Evolutionary conservation across 2,329 filamentous ascomycete genomes (phyloP).

Genomic region (Fusarium tjaetaba): DNA sequence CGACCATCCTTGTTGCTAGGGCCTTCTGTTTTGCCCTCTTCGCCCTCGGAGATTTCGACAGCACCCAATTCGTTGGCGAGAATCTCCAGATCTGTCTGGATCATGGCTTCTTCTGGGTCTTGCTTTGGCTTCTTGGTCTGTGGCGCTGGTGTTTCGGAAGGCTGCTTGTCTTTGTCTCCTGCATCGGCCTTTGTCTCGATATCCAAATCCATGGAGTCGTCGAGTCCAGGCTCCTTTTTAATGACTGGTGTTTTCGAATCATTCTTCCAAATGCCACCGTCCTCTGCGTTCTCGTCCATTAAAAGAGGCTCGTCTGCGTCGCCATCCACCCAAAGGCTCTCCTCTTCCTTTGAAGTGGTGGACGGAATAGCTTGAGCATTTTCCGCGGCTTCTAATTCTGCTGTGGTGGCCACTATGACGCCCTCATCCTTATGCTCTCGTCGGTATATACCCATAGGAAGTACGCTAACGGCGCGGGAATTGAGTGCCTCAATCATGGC

Average conservation of each 20-base stretch:
- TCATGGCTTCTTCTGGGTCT: conserved; percentile 53
- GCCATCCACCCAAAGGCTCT: conserved; percentile 58
- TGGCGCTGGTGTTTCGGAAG: conserved; percentile 33
- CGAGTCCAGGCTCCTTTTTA: conserved; percentile 57
- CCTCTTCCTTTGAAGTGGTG: conserved; percentile 50
- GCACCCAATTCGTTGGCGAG: conserved; percentile 57
- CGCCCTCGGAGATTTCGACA: conserved; percentile 43
- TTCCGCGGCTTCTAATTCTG: conserved; percentile 66
- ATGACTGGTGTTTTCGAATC: conserved; percentile 51
- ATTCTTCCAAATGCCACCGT: conserved; percentile 57
- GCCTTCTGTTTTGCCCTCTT: conserved; percentile 42
- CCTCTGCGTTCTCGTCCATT: conserved; percentile 47
- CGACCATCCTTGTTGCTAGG: conserved; percentile 61
- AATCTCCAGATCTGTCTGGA: conserved; percentile 54
- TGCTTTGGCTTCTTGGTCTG: conserved; percentile 46
- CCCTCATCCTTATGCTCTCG: conserved; percentile 64
- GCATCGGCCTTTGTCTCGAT: conserved; percentile 38
- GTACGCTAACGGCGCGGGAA: conserved; percentile 46
- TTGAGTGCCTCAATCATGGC: conserved; percentile 52
- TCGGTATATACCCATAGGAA: conserved; percentile 67
- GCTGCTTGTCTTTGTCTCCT: conserved; percentile 37
- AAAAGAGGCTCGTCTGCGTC: conserved; percentile 44
- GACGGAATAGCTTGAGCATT: conserved; percentile 48
- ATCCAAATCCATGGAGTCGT: conserved; percentile 56
- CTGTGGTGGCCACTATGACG: conserved; percentile 65